Evolutionary conservation across 805 yeast genomes (phyloP), one percentile per base, ranked within the genome.

Genomic region (Cyberlindnera americana): DNA sequence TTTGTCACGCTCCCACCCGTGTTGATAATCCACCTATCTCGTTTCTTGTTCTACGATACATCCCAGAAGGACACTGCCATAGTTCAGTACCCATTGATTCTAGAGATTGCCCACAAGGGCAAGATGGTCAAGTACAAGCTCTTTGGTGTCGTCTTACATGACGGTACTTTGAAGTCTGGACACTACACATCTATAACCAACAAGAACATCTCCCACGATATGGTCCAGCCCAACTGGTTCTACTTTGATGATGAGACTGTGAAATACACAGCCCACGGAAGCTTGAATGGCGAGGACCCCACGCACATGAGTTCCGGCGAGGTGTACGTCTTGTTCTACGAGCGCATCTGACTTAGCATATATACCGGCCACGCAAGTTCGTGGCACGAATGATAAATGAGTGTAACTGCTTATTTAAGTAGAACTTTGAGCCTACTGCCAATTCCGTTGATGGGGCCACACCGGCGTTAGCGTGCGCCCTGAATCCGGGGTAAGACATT

Each of bases 1-100:
- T 86, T 91, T 34, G 80, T 95, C 2, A 67, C 91, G 32, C 64
- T 91, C 26, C 98, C 99, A 1, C 78, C 76, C 32, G 73, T 85
- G 2, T 68, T 91, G 43, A 81, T 91, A 17, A 76, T 91, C 31
- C 96, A 91, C 59, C 72, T 91, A 47, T 89, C 95, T 47, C 67
- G 99, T 49, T 91, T 91, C 62, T 61, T 52, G 54, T 73, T 70
- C 38, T 72, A 66, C 52, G 75, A 72, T 46, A 58, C 78, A 29
- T 72, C 79, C 2, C 78, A 77, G 52, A 77, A 78, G 49, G 67
- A 69, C 43, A 56, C 70, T 37, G 67, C 78, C 1, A 60, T 65
- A 15, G 72, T 81, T 18, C 67, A 72, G 28, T 81, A 78, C 46
- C 87, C 87, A 4, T 52, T 77, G 33, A 61, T 69, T 10, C 60